Evolutionary conservation across 768 basidiomycete genomes (phyloP), one percentile per base, ranked within the genome.

Genomic region (Sarcodon aspratus): DNA sequence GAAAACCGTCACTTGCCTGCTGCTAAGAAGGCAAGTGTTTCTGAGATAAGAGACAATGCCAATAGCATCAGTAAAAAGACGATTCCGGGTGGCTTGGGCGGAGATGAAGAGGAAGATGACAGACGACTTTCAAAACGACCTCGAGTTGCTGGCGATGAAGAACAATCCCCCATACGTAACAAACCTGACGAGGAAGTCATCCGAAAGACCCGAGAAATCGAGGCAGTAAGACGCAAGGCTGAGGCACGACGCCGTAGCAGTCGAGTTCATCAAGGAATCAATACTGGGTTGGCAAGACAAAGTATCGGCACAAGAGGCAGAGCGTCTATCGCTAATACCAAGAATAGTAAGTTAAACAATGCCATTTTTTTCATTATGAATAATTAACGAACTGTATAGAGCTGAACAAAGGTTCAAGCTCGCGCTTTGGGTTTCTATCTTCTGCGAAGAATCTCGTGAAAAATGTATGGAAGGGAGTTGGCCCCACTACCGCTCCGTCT

Each of bases 211-310:
- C 72, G 65, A 54, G 72, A 79, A 67, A 66, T 66, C 44, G 79
- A 84, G 42, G 78, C 73, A 0, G 73, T 84, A 43, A 73, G 75
- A 52, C 73, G 77, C 56, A 80, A 76, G 63, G 64, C 88, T 7
- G 82, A 87, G 49, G 66, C 71, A 12, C 73, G 74, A 59, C 69
- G 86, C 54, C 70, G 83, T 57, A 88, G 85, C 54, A 87, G 84
- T 53, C 72, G 71, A 54, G 80, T 42, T 42, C 15, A 27, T 27
- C 21, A 27, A 27, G 21, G 21, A 27, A 27, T 27, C 5, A 27
- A 27, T 27, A 74, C 7, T 57, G 70, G 52, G 46, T 54, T 54
- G 15, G 48, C 49, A 1, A 44, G 56, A 40, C 55, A 59, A 21
- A 75, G 73, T 55, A 54, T 68, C 7, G 65, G 57, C n/a, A 60